These are phyloP conservation scores for Saccharum officinarum DNA, from an alignment of 176 grass and related monocot species.

Conservation along the genomic window DNA sequence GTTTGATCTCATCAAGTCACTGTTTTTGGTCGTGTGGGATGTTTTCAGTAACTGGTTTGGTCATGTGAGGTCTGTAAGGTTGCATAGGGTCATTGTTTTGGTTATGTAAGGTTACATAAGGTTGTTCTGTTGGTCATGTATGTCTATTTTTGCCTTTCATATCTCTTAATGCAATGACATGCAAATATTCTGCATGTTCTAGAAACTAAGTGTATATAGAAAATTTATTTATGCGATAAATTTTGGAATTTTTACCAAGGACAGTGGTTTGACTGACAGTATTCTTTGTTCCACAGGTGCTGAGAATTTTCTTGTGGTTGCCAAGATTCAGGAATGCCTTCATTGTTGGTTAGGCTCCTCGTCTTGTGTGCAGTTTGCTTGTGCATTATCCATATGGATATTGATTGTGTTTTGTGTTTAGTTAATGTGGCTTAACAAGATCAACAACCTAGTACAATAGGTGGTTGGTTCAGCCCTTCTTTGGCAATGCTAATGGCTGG, in stretches of 20 bases:
- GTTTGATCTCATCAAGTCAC: background rate
- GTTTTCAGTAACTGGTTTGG: background rate
- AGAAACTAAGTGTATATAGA: no score
- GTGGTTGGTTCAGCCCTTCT: background rate
- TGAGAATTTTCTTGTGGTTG: background rate
- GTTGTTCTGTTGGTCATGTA: background rate
- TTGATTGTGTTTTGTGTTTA: background rate
- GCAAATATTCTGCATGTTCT: background rate
- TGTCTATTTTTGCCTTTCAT: background rate
- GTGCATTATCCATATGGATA: background rate
- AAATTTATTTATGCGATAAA: background rate
- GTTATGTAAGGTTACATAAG: background rate
- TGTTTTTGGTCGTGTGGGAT: background rate
- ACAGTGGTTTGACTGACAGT: background rate
- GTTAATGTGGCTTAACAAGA: background rate
- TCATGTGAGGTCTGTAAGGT: background rate
- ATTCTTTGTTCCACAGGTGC: background rate
- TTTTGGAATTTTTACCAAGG: background rate
- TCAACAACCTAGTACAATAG: background rate
- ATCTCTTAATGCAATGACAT: background rate
- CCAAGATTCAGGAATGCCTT: background rate
- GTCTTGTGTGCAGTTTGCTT: background rate
- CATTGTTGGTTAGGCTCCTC: no score
- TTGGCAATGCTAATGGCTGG: background rate
- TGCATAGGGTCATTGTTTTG: background rate